Evolutionary conservation across 225 moss, liverwort and hornwort species (phyloP), one percentile per base, ranked within the genome.

Genomic region (Ulota crispa): DNA sequence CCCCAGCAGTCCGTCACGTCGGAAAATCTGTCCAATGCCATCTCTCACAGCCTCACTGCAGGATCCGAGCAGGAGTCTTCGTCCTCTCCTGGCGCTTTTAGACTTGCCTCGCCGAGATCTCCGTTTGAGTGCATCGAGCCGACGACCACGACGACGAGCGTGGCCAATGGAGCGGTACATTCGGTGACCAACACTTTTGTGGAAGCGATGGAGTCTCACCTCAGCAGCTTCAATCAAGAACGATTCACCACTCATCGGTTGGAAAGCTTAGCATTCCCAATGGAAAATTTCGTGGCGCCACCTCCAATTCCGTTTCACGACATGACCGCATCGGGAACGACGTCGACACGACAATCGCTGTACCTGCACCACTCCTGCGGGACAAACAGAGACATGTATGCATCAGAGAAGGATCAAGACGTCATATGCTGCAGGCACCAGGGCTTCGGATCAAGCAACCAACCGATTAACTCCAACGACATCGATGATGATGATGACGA

Each of bases 321-420:
- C 19, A 47, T 82, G 64, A 39, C 61, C 15, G 9, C 36, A 75
- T 63, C 73, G 57, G 85, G 83, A 57, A n/a, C 77, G 36, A 11
- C 42, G 28, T 63, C 89, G 9, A 37, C 68, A 14, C 61, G 70
- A 53, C 78, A 68, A 31, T 56, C 66, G 18, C 37, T 70, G 50
- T 42, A 84, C 30, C 34, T 62, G 21, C 64, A 81, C 60, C 82
- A 80, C 60, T 73, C 86, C 9, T 88, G 84, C 64, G 42, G 82
- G 39, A 88, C 80, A 0, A 84, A 91, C 59, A 72, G 84, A 72
- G 90, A 86, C 81, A 45, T 78, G 68, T 85, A 88, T 55, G 64
- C 70, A 18, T 39, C 74, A 6, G 84, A 86, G 68, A 82, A 70
- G 45, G 73, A 82, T 45, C 54, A 43, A 66, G 81, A 81, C 52